Evolutionary conservation across 805 yeast species (phyloP).

Genomic region (Nakazawaea ernobii): DNA sequence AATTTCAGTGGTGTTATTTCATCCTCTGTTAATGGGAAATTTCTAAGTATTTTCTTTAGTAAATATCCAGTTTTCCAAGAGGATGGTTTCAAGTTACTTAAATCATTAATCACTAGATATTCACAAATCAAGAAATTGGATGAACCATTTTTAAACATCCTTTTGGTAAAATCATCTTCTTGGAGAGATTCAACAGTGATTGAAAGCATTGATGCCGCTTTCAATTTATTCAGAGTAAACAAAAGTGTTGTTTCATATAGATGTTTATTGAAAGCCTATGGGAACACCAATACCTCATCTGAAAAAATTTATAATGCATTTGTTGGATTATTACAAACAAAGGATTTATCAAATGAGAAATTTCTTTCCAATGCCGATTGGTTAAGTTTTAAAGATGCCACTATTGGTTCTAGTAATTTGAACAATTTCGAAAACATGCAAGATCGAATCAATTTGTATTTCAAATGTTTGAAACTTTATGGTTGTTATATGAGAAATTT

Average conservation of each 20-base stretch:
- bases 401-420: constrained; percentile 39
- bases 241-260: constrained; percentile 69
- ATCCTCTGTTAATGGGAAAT: constrained; percentile 63
- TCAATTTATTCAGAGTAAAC: constrained; percentile 47
- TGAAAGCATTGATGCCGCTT: constrained; percentile 57
- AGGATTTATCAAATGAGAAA: constrained; percentile 44
- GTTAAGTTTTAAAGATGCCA: constrained; percentile 79
- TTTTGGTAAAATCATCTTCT: constrained; percentile 56
- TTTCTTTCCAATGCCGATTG: constrained; percentile 81
- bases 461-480: constrained; percentile 47
- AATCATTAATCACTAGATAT: constrained; percentile 50
- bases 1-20: constrained; percentile 64
- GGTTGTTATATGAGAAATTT: constrained; percentile 42
- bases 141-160: constrained; percentile 77
- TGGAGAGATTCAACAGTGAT: constrained; percentile 68
- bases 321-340: constrained; percentile 31
- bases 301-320: constrained; percentile 42
- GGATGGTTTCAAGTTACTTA: constrained; percentile 48
- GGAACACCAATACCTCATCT: constrained; percentile 50
- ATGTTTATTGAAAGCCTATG: constrained; percentile 66
- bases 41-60: constrained; percentile 63
- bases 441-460: constrained; percentile 48
- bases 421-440: constrained; percentile 22
- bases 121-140: constrained; percentile 55
- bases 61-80: constrained; percentile 43